Evolutionary conservation across 2,329 filamentous ascomycete genomes (phyloP).

Genomic region (Arthrobotrys musiformis): DNA sequence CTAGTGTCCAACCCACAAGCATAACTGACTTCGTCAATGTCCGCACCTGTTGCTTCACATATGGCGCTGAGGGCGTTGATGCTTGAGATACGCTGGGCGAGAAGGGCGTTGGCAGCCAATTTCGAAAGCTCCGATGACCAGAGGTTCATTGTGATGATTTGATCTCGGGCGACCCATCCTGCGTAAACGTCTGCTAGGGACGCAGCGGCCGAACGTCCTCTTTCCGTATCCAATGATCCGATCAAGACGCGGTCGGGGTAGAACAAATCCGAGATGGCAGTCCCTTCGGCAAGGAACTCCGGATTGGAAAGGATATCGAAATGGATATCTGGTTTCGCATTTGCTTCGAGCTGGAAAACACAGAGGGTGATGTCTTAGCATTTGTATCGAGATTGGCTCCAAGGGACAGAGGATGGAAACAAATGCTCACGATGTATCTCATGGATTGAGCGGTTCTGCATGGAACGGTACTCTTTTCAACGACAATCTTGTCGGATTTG

Average conservation of each 20-base stretch:
- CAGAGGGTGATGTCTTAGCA: conserved; percentile 21
- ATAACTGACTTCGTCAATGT: conserved; percentile 76
- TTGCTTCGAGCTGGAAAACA: conserved; percentile 57
- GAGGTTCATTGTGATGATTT: conserved; percentile 77
- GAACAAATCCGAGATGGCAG: conserved; percentile 76
- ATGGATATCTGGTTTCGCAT: conserved; percentile 71
- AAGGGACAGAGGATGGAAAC: not conserved
- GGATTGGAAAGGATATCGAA: conserved; percentile 85
- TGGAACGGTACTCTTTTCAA: conserved; percentile 84
- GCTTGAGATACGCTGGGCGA: conserved; percentile 81
- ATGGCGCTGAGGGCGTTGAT: conserved; percentile 85
- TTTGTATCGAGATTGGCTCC: not conserved
- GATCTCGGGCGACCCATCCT: conserved; percentile 74
- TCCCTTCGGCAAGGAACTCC: conserved; percentile 82
- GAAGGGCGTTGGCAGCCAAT: conserved; percentile 80
- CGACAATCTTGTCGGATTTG: conserved; percentile 75
- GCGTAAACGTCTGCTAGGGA: conserved; percentile 75
- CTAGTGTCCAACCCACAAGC: conserved; percentile 76
- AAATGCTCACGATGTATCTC: conserved; percentile 71
- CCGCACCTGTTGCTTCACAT: conserved; percentile 79
- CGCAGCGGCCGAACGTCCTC: conserved; percentile 72
- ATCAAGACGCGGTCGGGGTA: conserved; percentile 79
- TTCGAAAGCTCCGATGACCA: conserved; percentile 84
- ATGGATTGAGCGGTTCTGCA: conserved; percentile 78
- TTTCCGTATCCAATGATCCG: conserved; percentile 72